phyloP scores from a whole-genome alignment of 176 grass and related monocot genomes.

The Aegilops umbellulata region DNA sequence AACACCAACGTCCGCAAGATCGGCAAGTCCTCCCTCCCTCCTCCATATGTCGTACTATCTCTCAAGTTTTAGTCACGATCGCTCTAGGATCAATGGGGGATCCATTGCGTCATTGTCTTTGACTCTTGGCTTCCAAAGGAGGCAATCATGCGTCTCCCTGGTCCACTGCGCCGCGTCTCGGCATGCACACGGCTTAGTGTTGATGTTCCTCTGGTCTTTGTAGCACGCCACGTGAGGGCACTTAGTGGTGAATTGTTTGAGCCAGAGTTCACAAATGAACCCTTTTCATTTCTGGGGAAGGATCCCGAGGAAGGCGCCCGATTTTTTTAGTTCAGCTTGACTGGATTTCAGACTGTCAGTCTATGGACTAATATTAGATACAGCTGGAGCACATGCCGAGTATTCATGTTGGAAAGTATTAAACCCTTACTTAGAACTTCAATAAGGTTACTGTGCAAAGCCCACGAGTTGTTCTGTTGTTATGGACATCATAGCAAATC shows the following conservation, averaged over 20 bases:
- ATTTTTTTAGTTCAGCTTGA: neutral
- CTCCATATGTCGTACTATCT: neutral
- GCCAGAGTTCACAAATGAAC: neutral
- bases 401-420: neutral
- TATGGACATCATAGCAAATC: neutral
- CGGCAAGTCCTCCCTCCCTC: slow-evolving; percentile 27
- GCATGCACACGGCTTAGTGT: neutral
- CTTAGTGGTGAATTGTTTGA: neutral
- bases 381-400: neutral
- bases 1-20: slow-evolving; percentile 85
- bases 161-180: neutral
- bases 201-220: neutral
- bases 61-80: neutral
- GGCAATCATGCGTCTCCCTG: neutral
- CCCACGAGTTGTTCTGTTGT: neutral
- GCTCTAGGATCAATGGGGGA: neutral
- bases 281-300: neutral
- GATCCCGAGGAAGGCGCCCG: neutral
- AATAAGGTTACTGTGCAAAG: neutral
- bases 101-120: neutral
- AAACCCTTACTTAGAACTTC: neutral
- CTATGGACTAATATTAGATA: neutral
- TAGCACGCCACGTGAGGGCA: neutral
- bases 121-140: neutral
- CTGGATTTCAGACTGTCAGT: neutral